These are phyloP conservation scores for Lepiota brunneoincarnata DNA, from an alignment of 768 basidiomycete species.

Conservation along the genomic window DNA sequence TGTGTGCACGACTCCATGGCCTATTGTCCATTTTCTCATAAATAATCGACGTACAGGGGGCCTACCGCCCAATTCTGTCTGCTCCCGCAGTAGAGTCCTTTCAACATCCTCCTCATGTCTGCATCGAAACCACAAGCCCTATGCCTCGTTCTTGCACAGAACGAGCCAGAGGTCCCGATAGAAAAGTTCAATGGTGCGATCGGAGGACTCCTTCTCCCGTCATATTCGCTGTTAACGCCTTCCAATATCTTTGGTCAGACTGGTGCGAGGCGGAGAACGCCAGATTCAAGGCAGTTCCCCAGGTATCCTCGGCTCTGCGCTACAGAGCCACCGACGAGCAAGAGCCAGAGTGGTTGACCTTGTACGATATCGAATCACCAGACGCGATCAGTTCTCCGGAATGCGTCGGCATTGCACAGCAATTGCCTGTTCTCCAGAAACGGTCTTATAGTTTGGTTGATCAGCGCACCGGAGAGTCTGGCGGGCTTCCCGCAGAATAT, in stretches of 20 bases:
- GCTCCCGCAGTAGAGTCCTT: too few species aligned
- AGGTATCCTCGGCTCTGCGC: slow-evolving; percentile 26
- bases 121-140: slow-evolving; percentile 16
- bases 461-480: slow-evolving; percentile 13
- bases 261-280: slow-evolving; percentile 36
- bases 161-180: slow-evolving; percentile 24
- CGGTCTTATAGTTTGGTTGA: slow-evolving; percentile 22
- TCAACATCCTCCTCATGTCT: background rate
- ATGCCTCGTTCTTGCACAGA: slow-evolving; percentile 30
- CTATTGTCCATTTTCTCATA: too few species aligned
- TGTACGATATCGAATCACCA: slow-evolving; percentile 28
- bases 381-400: slow-evolving; percentile 15
- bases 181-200: slow-evolving; percentile 30
- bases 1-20: too few species aligned
- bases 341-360: slow-evolving; percentile 22
- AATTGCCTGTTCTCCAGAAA: slow-evolving; percentile 22
- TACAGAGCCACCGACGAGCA: slow-evolving; percentile 30
- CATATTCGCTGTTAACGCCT: background rate
- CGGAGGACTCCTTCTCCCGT: background rate
- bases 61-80: too few species aligned
- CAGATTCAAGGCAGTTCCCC: slow-evolving; percentile 29
- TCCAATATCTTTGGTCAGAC: slow-evolving; percentile 20
- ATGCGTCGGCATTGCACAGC: slow-evolving; percentile 25
- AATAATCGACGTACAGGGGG: too few species aligned
- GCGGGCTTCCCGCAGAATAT: slow-evolving; percentile 20